Evolutionary conservation across 331 rosid genomes (phyloP), one percentile per base, ranked within the genome.

Genomic region (Malus hybrid): DNA sequence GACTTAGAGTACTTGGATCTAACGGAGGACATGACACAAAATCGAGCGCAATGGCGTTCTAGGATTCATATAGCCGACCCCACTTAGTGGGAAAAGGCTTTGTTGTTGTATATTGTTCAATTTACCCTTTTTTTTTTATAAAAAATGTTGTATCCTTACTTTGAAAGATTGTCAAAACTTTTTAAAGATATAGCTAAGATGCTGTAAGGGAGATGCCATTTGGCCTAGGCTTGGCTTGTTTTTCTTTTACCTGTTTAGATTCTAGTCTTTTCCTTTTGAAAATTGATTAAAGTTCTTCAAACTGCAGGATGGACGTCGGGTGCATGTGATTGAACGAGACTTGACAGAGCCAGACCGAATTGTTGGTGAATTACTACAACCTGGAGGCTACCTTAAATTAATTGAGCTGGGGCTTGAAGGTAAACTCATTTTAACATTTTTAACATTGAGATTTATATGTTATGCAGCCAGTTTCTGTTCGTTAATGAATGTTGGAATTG

Each of bases 371-470:
- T 77, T 93, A 77, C 81, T 93, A 61, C 97, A 93, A 74, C 97
- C 98, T 68, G 98, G 96, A 32, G 97, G 98, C 77, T 91, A 93
- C 85, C 97, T 93, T 74, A 93, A 89, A 77, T 77, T 93, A 68
- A 86, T 88, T 76, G 98, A 93, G 81, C 85, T 93, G 72, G 97
- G 96, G 72, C 95, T 91, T 73, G 87, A 93, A 91, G 97, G 98
- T 91, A 69, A 13, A 24, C 74, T 71, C 13, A 58, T 76, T 61
- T 22, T 14, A 70, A 63, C 68, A 70, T 74, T 56, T 19, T 67
- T 24, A 70, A 36, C 30, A 1, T 72, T 44, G 8, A 29, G 39
- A n/a, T n/a, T 11, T 63, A 26, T 19, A 26, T 24, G 70, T 52
- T 42, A 39, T 50, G 5, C n/a, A 15, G 48, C 30, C 13, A 52